Conservation (phyloP, 306 rosid species). For the Prunus dulcis region DNA sequence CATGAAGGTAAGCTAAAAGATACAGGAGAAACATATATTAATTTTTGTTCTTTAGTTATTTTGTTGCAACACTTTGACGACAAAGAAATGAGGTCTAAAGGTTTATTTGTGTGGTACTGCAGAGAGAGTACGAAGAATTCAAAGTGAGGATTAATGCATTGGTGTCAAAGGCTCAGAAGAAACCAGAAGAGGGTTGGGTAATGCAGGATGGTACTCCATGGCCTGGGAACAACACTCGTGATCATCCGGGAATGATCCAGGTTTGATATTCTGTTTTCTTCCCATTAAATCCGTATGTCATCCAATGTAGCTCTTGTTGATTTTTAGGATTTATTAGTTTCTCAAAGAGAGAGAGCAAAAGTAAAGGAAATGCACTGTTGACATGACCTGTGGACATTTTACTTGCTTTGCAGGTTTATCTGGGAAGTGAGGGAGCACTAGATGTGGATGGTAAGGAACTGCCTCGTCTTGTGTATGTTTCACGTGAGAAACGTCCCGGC, state of each 20-base stretch:
- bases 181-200: constrained; percentile 97
- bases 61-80: background rate
- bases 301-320: background rate
- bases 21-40: background rate
- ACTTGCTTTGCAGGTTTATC: constrained; percentile 52
- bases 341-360: background rate
- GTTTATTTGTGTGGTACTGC: constrained; percentile 15
- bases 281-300: background rate
- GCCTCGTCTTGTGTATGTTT: constrained; percentile 82
- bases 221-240: constrained; percentile 86
- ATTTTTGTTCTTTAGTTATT: background rate
- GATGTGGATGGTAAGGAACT: constrained; percentile 78
- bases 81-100: background rate
- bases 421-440: constrained; percentile 82
- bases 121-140: constrained; percentile 99
- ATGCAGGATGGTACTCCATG: constrained; percentile 96
- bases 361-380: background rate
- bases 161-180: constrained; percentile 81
- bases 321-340: background rate
- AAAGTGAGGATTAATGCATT: constrained; percentile 80
- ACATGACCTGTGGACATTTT: background rate
- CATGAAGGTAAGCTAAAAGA: constrained; percentile 58
- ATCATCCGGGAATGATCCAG: constrained; percentile 99
- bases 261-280: constrained; percentile 27
- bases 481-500: constrained; percentile 86